These are phyloP conservation scores for Tetragonia tetragonoides DNA, from an alignment of 148 eudicot species.

Conservation along the genomic window DNA sequence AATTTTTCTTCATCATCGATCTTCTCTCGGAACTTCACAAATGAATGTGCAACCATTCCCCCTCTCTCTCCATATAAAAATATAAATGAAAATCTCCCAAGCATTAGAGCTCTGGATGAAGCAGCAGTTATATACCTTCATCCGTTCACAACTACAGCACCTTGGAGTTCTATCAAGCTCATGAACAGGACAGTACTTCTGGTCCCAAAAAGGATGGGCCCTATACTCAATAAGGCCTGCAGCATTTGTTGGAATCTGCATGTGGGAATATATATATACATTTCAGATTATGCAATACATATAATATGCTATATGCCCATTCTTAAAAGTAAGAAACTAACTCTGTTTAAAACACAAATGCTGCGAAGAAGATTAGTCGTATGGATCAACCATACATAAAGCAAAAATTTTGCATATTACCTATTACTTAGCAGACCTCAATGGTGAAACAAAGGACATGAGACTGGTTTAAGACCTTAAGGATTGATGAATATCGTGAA, in stretches of 20 bases:
- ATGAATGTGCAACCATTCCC: neutral
- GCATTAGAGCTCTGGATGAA: neutral
- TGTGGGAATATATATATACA: neutral
- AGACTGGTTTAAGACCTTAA: neutral
- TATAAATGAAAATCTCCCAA: too few species aligned
- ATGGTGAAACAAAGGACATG: neutral
- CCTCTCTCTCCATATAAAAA: too few species aligned
- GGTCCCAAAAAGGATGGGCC: slow-evolving; percentile 95
- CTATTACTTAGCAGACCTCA: neutral
- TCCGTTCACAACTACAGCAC: slow-evolving; percentile 97
- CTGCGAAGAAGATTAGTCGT: neutral
- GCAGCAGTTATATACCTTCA: slow-evolving; percentile 55
- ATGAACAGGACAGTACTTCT: slow-evolving; percentile 94
- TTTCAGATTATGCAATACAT: neutral
- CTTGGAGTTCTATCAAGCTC: slow-evolving; percentile 85
- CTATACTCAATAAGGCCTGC: slow-evolving; percentile 87
- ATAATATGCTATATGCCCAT: too few species aligned
- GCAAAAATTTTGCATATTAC: neutral
- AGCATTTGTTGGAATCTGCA: slow-evolving; percentile 77
- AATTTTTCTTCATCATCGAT: neutral
- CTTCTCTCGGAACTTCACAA: neutral
- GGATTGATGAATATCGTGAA: neutral
- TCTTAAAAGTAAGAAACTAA: too few species aligned
- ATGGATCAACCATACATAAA: neutral
- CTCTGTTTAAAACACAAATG: neutral